Evolutionary conservation across 192 early-diverging fungal genomes (phyloP).

Genomic region (Rhizophlyctis rosea): DNA sequence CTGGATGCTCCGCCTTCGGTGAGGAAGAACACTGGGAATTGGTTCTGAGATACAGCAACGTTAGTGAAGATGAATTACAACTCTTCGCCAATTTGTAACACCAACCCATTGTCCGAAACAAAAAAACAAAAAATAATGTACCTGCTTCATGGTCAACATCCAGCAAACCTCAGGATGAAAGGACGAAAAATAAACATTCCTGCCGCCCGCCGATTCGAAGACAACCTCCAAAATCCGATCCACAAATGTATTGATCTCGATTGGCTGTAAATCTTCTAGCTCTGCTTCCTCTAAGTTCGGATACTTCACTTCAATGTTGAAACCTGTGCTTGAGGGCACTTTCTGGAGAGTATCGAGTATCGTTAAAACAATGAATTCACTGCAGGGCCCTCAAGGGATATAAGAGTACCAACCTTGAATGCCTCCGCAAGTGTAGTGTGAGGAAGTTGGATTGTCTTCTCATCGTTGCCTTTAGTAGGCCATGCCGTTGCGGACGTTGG

Average conservation of each 20-base stretch:
- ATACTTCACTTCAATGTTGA: constrained; percentile 96
- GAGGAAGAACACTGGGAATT: constrained; percentile 88
- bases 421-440: constrained; percentile 82
- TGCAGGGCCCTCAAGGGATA: too few relatives aligned
- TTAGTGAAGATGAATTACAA: constrained; percentile 1
- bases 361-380: not conserved
- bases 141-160: constrained; percentile 80
- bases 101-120: too few relatives aligned
- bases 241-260: constrained; percentile 83
- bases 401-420: constrained; percentile 25
- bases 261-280: constrained; percentile 61
- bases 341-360: constrained; percentile 30
- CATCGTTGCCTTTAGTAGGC: constrained; percentile 69
- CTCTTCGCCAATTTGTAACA: constrained; percentile 16
- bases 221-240: constrained; percentile 81
- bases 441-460: constrained; percentile 79
- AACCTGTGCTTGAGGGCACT: constrained; percentile 73
- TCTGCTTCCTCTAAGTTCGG: constrained; percentile 90
- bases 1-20: constrained; percentile 75
- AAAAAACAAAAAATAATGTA: constrained; percentile 10
- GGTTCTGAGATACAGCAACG: constrained; percentile 37
- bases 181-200: constrained; percentile 86
- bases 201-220: constrained; percentile 53
- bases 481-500: constrained; percentile 38
- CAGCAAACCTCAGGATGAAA: constrained; percentile 90